Conservation (phyloP, 2,329 filamentous ascomycete species). For the Fusarium tanahbumbuense region DNA sequence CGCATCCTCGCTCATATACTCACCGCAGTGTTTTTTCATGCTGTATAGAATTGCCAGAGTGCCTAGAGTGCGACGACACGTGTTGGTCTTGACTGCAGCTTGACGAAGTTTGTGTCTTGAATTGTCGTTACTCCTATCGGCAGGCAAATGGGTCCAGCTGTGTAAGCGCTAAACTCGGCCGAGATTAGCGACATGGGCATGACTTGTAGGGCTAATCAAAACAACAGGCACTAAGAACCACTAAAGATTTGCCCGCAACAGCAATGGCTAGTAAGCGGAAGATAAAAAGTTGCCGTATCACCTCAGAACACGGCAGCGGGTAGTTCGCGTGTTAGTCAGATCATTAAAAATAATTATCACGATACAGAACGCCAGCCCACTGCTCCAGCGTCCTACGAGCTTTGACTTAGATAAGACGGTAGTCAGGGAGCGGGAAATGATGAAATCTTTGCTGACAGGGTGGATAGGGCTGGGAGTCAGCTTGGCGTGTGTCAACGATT, state of each 20-base stretch:
- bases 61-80: too few species aligned
- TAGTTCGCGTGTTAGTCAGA: not conserved
- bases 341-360: not conserved
- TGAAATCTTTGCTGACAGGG: not conserved
- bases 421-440: not conserved
- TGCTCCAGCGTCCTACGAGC: fast-evolving
- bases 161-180: not conserved
- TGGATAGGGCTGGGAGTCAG: not conserved
- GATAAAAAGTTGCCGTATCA: not conserved
- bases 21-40: too few species aligned
- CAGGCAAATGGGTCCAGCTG: not conserved
- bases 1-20: too few species aligned
- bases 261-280: not conserved
- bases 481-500: not conserved
- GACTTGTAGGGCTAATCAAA: not conserved
- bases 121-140: not conserved
- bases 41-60: too few species aligned
- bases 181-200: not conserved
- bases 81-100: too few species aligned
- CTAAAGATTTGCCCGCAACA: not conserved
- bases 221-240: not conserved
- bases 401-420: not conserved
- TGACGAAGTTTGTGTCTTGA: too few species aligned
- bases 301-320: not conserved
- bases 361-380: too few species aligned